Evolutionary conservation across 2,329 filamentous ascomycete genomes (phyloP).

Genomic region (Venturia effusa): DNA sequence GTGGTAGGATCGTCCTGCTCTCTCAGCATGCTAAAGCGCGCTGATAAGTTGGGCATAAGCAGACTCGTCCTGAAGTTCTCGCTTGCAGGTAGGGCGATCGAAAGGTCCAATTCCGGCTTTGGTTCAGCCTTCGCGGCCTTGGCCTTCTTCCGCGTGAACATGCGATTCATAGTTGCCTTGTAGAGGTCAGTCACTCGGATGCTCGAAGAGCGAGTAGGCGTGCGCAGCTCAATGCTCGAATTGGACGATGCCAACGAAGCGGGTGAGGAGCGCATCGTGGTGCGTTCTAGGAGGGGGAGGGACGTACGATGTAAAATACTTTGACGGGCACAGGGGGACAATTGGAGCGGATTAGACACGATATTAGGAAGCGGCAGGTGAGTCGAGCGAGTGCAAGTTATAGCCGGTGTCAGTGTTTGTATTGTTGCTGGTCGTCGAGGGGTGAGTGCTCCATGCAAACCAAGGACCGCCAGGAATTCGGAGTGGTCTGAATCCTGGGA

Average conservation of each 20-base stretch:
- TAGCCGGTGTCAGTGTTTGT: not conserved
- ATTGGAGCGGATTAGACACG: not conserved
- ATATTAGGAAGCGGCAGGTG: not conserved
- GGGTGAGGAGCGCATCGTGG: not conserved
- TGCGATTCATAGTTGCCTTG: constrained; percentile 57
- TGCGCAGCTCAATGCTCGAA: not conserved
- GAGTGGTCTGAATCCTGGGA: not conserved
- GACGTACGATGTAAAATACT: constrained; percentile 2
- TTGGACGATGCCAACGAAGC: not conserved
- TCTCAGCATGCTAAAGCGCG: constrained; percentile 90
- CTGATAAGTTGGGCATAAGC: constrained; percentile 88
- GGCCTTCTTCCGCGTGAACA: constrained; percentile 61
- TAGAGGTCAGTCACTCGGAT: constrained; percentile 12
- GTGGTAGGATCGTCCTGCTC: constrained; percentile 89
- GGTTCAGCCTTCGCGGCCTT: constrained; percentile 38
- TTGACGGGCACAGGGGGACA: not conserved
- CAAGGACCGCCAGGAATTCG: not conserved
- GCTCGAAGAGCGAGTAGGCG: not conserved
- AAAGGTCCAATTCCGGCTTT: constrained; percentile 61
- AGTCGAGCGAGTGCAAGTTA: not conserved
- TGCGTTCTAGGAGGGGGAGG: not conserved
- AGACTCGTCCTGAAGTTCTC: constrained; percentile 94
- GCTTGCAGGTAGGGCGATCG: constrained; percentile 61
- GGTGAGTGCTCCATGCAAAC: constrained; percentile 1
- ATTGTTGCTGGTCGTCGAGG: not conserved